These are phyloP conservation scores for Adansonia digitata DNA, from an alignment of 345 rosid species.

Conservation along the genomic window DNA sequence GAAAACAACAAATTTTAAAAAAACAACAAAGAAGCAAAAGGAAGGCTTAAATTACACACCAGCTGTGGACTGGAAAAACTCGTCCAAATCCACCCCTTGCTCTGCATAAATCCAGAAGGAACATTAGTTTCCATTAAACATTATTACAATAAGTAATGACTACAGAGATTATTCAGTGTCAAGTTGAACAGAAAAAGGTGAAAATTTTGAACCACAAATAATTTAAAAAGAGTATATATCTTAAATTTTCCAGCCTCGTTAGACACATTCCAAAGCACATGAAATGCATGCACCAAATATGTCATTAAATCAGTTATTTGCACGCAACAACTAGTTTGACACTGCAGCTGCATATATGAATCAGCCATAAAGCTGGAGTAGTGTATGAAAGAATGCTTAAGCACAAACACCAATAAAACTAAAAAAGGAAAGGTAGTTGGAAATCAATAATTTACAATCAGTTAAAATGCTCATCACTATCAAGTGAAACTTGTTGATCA, in stretches of 20 bases:
- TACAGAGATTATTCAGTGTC: not conserved
- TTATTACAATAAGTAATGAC: not conserved
- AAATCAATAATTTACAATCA: not conserved
- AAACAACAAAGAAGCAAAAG: not conserved
- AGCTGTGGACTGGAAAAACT: conserved; percentile 86
- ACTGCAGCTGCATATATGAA: not conserved
- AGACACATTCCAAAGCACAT: not conserved
- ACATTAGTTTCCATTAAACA: conserved; percentile 19
- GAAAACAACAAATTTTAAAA: not conserved
- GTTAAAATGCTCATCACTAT: not conserved
- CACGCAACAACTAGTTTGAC: not conserved
- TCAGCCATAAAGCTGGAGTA: not conserved
- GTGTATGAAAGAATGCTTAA: not conserved
- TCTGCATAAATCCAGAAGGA: conserved; percentile 39
- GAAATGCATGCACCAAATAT: conserved; percentile 1
- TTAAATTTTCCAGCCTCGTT: not conserved
- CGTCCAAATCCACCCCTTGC: conserved; percentile 85
- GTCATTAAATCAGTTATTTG: not conserved
- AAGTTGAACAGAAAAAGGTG: not conserved
- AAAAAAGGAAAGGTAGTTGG: not conserved
- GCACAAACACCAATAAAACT: not conserved
- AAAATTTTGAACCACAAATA: not conserved
- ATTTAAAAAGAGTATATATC: not conserved
- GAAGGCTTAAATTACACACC: conserved; percentile 38
- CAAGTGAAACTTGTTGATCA: not conserved